A percentile compares a stretch with the other conserved stretches of the same genome.
phyloP scores from a whole-genome alignment of 805 yeast genomes.

The Scheffersomyces ergatensis region DNA sequence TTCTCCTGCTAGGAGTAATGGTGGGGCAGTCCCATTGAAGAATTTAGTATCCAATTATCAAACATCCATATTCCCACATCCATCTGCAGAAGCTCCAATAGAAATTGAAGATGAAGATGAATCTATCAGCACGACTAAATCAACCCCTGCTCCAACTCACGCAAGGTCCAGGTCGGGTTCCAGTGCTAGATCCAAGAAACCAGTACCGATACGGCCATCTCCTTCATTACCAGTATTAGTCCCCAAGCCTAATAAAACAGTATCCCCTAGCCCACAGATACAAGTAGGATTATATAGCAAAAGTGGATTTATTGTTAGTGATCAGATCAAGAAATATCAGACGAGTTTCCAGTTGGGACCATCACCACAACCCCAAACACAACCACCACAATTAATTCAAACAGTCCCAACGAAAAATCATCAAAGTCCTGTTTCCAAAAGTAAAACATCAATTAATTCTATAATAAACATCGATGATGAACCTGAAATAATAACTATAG shows the following conservation, averaged over 20 bases:
- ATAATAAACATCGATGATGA: conserved; percentile 38
- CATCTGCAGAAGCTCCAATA: conserved; percentile 1
- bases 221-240: conserved; percentile 14
- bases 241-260: conserved; percentile 11
- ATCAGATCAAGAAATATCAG: conserved; percentile 30
- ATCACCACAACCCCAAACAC: conserved; percentile 3
- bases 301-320: conserved; percentile 9
- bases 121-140: background rate
- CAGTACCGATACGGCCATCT: conserved; percentile 7
- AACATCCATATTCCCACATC: conserved; percentile 17
- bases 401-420: conserved; percentile 3
- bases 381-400: too few relatives aligned
- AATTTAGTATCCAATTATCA: conserved; percentile 30
- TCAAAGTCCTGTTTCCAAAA: conserved; percentile 33
- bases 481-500: conserved; percentile 7
- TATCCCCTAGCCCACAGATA: conserved; percentile 5
- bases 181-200: conserved; percentile 4
- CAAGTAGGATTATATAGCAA: conserved; percentile 4
- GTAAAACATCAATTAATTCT: conserved; percentile 38
- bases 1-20: background rate
- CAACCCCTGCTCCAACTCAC: background rate
- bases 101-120: conserved; percentile 5
- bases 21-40: conserved; percentile 7
- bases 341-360: conserved; percentile 21
- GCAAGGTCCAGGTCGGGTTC: background rate